Evolutionary conservation across 2,329 filamentous ascomycete species (phyloP).

Genomic region (Davidsoniella australis): DNA sequence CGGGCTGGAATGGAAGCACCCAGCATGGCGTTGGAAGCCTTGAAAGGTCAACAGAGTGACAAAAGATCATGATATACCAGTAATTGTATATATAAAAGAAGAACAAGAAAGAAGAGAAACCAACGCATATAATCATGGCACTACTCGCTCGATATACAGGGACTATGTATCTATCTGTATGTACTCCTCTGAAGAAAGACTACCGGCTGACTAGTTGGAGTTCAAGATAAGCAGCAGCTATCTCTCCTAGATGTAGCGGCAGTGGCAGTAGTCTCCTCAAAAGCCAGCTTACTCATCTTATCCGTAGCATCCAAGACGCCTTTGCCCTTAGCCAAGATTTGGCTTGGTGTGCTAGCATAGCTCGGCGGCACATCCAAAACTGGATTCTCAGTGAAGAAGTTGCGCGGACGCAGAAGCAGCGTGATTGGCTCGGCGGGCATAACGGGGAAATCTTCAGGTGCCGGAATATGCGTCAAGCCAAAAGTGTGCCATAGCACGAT

Average conservation of each 20-base stretch:
- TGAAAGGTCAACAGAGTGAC: neutral
- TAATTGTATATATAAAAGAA: neutral
- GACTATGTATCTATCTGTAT: neutral
- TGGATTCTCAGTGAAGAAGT: constrained; percentile 71
- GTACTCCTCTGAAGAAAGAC: too few relatives aligned
- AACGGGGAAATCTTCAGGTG: constrained; percentile 79
- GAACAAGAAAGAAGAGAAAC: neutral
- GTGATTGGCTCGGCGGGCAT: constrained; percentile 84
- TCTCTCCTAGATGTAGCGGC: too few relatives aligned
- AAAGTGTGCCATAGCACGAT: constrained; percentile 91
- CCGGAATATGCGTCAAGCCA: constrained; percentile 74
- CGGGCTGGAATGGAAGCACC: constrained; percentile 51
- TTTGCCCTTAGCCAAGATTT: constrained; percentile 32
- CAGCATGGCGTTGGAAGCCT: constrained; percentile 44
- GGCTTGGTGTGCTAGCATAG: constrained; percentile 55
- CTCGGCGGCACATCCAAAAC: constrained; percentile 66
- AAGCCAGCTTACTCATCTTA: constrained; percentile 27
- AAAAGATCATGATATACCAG: neutral
- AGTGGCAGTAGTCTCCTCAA: neutral
- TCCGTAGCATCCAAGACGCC: constrained; percentile 31
- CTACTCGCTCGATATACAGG: neutral
- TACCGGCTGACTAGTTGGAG: too few relatives aligned
- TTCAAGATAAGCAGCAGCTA: too few relatives aligned
- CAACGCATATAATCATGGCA: neutral
- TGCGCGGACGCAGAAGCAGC: constrained; percentile 57